Evolutionary conservation across 805 yeast species (phyloP).

Genomic region (Nakazawaea siamensis): DNA sequence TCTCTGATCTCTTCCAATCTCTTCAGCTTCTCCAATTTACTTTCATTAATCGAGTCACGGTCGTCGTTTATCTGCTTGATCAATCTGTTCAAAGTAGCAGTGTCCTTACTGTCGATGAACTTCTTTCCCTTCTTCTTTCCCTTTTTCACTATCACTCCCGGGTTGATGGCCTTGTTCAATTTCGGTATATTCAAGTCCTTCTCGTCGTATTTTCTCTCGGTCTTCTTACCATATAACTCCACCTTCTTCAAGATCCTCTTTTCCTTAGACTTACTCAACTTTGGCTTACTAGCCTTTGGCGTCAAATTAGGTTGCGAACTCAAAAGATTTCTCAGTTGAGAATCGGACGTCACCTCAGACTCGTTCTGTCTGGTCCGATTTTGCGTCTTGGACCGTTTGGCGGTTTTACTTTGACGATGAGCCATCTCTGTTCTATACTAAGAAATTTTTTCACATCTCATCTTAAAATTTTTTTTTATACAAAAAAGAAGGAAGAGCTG

Average conservation of each 20-base stretch:
- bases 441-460: background rate
- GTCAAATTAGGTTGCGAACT: slow-evolving; percentile 51
- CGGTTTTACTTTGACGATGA: slow-evolving; percentile 50
- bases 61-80: slow-evolving; percentile 78
- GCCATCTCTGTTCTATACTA: slow-evolving; percentile 36
- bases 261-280: slow-evolving; percentile 40
- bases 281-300: slow-evolving; percentile 45
- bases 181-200: slow-evolving; percentile 74
- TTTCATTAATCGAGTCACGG: slow-evolving; percentile 69
- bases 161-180: slow-evolving; percentile 74
- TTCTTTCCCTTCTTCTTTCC: slow-evolving; percentile 85
- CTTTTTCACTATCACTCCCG: slow-evolving; percentile 67
- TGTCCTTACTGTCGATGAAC: slow-evolving; percentile 65
- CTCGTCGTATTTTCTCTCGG: slow-evolving; percentile 56
- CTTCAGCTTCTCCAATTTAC: slow-evolving; percentile 83
- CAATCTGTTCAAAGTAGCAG: slow-evolving; percentile 53
- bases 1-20: slow-evolving; percentile 88
- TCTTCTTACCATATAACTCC: slow-evolving; percentile 60
- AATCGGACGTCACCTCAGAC: slow-evolving; percentile 60
- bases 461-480: background rate
- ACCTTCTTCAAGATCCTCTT: slow-evolving; percentile 61
- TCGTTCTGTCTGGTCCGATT: slow-evolving; percentile 49
- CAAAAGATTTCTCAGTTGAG: slow-evolving; percentile 60
- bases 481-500: no score
- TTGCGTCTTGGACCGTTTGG: slow-evolving; percentile 45